Evolutionary conservation across 2,329 filamentous ascomycete genomes (phyloP).

Genomic region (Colletotrichum nymphaeae): DNA sequence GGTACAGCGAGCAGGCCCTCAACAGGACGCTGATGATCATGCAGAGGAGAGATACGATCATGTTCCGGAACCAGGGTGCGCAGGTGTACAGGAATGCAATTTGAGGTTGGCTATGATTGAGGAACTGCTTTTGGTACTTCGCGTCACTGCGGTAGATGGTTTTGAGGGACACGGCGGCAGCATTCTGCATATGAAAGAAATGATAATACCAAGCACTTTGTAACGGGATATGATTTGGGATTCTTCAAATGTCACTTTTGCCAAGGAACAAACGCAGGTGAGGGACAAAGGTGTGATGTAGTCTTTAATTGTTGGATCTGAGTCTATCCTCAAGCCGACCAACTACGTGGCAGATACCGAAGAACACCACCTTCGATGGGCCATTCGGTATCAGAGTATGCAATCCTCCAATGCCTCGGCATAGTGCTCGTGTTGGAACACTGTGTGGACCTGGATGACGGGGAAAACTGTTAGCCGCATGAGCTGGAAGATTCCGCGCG

Average conservation of each 20-base stretch:
- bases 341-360: background rate
- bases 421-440: background rate
- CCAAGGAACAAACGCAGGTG: background rate
- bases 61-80: conserved; percentile 80
- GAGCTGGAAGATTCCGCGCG: conserved; percentile 23
- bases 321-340: background rate
- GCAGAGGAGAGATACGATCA: conserved; percentile 87
- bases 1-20: conserved; percentile 87
- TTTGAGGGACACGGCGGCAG: conserved; percentile 10
- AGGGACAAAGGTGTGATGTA: background rate
- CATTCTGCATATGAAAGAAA: conserved; percentile 29
- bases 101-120: conserved; percentile 46
- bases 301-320: no score
- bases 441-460: conserved; percentile 21
- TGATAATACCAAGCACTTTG: conserved; percentile 24
- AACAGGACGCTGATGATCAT: conserved; percentile 87
- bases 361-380: no score
- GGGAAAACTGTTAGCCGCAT: conserved; percentile 14
- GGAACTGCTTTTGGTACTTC: background rate
- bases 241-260: background rate
- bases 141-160: background rate
- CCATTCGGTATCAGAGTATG: background rate
- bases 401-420: background rate
- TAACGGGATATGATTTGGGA: background rate
- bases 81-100: conserved; percentile 81